Evolutionary conservation across 768 basidiomycete genomes (phyloP), one percentile per base, ranked within the genome.

Genomic region (Tephrocybe rancida): DNA sequence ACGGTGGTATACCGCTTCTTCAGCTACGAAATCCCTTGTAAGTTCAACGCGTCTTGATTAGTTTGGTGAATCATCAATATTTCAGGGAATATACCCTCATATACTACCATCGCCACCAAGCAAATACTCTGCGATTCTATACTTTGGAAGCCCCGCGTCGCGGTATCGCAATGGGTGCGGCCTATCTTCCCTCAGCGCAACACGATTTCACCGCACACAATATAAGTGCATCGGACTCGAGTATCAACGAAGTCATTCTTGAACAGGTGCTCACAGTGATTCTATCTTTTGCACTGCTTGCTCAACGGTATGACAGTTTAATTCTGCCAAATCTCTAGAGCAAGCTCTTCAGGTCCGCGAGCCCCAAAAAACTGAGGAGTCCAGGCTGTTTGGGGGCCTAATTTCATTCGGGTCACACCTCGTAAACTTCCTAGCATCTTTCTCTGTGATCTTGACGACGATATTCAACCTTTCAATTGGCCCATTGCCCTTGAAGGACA

Each of bases 61-160:
- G 7, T 13, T 41, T 22, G 30, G 10, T 50, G 26, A 21, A 18
- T 16, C 26, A 55, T 45, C 10, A 24, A 47, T 49, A 10, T 44
- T 21, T 21, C 55, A 64, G 62, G 30, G 48, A 66, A 6, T 66
- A 60, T 56, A 64, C 52, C 52, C 27, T 82, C 32, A 72, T 86
- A 34, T 71, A 76, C 46, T 90, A 87, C 62, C 65, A 68, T 41
- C 78, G 82, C 11, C 86, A 87, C 34, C 64, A 74, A n/a, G 67
- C 73, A 16, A 66, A 70, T 5, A 81, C 83, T 3, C 70, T 90
- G 54, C 79, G 87, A n/a, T 90, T 87, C 57, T 86, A 91, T 60
- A 69, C 82, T 0, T 65, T 88, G 19, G 72, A 77, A 9, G 27
- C 67, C 21, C 11, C 64, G 38, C 41, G 30, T 50, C 48, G 60